Conservation (phyloP, 1,284 basidiomycete species). For the Cutaneotrichosporon sp. region DNA sequence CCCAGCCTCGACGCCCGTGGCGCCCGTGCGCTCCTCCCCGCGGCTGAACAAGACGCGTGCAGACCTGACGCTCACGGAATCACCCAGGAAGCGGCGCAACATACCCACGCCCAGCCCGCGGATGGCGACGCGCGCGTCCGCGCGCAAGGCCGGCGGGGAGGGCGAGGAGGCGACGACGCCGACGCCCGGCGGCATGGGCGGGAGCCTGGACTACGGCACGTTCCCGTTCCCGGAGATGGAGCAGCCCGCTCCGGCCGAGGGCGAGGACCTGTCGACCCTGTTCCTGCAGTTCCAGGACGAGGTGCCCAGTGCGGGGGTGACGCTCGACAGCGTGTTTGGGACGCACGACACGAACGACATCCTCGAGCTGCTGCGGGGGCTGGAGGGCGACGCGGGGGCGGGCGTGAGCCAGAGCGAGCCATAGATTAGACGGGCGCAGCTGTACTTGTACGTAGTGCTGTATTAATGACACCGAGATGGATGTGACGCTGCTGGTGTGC, state of each 20-base stretch:
- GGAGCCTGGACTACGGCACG: constrained; percentile 15
- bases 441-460: no score
- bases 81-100: constrained; percentile 31
- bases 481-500: no score
- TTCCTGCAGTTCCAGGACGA: constrained; percentile 25
- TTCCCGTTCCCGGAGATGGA: constrained; percentile 15
- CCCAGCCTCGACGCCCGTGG: not conserved
- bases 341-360: constrained; percentile 21
- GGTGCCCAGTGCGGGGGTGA: constrained; percentile 4
- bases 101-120: constrained; percentile 33
- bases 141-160: constrained; percentile 11
- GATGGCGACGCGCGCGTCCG: constrained; percentile 31
- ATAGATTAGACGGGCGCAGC: no score
- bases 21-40: constrained; percentile 11
- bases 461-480: no score
- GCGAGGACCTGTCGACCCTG: constrained; percentile 16
- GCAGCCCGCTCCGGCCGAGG: not conserved
- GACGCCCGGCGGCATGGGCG: constrained; percentile 14
- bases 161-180: constrained; percentile 16
- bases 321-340: constrained; percentile 21
- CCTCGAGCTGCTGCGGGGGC: constrained; percentile 20
- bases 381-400: constrained; percentile 18
- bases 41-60: constrained; percentile 13
- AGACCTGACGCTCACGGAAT: constrained; percentile 22
- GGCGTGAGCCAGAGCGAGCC: constrained; percentile 6